Base-by-base conservation (phyloP, 2,329 filamentous ascomycete species). In the Periconia sp. region DNA sequence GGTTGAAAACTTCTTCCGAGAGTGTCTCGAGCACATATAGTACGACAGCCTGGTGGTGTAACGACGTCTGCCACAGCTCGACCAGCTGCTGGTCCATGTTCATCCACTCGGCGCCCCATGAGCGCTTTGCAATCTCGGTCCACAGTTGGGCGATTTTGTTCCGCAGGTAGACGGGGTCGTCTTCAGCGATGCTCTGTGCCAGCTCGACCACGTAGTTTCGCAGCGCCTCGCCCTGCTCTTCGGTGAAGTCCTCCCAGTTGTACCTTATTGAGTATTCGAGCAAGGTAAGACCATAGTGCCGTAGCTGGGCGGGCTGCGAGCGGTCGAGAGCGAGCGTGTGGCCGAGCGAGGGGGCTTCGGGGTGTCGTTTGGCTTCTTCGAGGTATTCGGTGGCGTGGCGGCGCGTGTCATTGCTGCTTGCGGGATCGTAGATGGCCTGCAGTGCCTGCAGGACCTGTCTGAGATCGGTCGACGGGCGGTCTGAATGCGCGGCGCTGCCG, bases 111-210 rank as follows among this genome's bases (percentile, higher is more conserved):
- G 83, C 79, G n/a, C 81, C 89, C 94, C 94, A 99, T 65, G 84
- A 88, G 59, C 92, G 83, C 75, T 97, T 97, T 28, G 92, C 91
- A 39, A 96, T 79, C 70, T 97, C 94, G 6, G 92, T 89, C 94
- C 94, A 99, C 49, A 99, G 75, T 71, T 95, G 88, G 19, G 89
- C 90, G 23, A 94, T 86, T 74, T 99, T 99, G 78, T 95, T 97
- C 57, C 92, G 82, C 53, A 96, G 76, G 66, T 92, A 99, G 22
- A 81, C 70, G 3, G 90, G 89, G 65, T 97, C 92, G 15, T 84
- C 80, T 32, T 80, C 80, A 4, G 82, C 78, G 30, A 95, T 77
- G 48, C 81, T 79, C 61, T 87, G 83, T 10, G 90, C 88, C 10
- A 99, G 84, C 65, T 86, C 79, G 42, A 96, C 73, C 30, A 96